A percentile compares a stretch with the other conserved stretches of the same genome.
phyloP scores from a whole-genome alignment of 768 basidiomycete species.

The Trichaptum fuscoviolaceum region DNA sequence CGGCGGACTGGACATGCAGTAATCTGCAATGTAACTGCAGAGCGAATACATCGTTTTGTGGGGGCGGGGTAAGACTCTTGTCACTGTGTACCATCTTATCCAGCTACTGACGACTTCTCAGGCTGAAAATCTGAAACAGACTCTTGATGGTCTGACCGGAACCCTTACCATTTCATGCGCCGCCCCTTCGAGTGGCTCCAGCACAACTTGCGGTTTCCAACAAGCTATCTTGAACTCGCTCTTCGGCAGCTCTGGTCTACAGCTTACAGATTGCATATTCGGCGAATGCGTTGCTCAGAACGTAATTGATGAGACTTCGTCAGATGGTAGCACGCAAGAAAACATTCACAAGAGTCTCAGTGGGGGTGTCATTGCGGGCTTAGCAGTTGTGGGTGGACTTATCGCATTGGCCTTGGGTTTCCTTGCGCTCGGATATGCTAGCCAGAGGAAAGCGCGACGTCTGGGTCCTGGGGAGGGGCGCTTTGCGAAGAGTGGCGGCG shows the following conservation, averaged over 20 bases:
- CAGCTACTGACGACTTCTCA: constrained; percentile 3
- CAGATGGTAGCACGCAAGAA: constrained; percentile 25
- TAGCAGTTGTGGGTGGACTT: constrained; percentile 76
- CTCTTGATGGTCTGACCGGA: constrained; percentile 64
- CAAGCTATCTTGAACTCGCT: constrained; percentile 59
- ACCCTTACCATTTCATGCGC: constrained; percentile 66
- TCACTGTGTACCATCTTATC: not conserved
- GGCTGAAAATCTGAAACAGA: constrained; percentile 43
- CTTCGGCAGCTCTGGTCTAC: constrained; percentile 73
- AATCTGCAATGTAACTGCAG: constrained; percentile 74
- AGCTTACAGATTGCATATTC: constrained; percentile 66
- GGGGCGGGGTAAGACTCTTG: constrained; percentile 25
- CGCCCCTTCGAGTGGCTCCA: constrained; percentile 34
- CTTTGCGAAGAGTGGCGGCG: constrained; percentile 40
- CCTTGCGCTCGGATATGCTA: constrained; percentile 56
- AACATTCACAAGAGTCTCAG: constrained; percentile 39
- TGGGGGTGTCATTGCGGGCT: constrained; percentile 84
- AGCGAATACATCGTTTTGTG: constrained; percentile 69
- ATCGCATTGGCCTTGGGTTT: constrained; percentile 50
- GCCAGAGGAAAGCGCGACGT: constrained; percentile 58
- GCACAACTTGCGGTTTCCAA: constrained; percentile 69
- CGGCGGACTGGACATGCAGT: constrained; percentile 64
- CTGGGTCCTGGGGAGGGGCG: constrained; percentile 25
- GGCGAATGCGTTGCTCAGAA: constrained; percentile 87
- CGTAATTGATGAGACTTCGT: constrained; percentile 49